Evolutionary conservation across 2,329 filamentous ascomycete genomes (phyloP), one percentile per base, ranked within the genome.

Genomic region (Penicillium thymicola): DNA sequence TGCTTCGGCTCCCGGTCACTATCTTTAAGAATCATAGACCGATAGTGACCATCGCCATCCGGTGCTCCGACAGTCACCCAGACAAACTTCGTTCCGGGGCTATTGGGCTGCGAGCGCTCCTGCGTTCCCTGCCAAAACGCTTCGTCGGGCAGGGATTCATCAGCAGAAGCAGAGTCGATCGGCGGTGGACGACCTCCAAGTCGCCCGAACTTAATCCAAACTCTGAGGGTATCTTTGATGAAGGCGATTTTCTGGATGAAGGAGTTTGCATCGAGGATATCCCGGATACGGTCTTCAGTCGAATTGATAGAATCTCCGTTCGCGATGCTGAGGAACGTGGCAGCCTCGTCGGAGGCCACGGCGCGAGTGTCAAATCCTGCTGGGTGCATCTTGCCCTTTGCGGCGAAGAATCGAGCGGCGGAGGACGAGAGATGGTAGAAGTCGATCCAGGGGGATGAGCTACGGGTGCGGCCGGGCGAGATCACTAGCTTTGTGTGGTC

Each of bases 401-500:
- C 59, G 21, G 69, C 67, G 18, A 81, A 70, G 45, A 76, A 75
- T 7, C 72, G 70, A 11, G 78, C 77, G 5, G 78, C 78, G 16
- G 73, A 72, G 0, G 76, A 70, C 1, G 78, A 78, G 5, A 81
- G 72, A 53, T 80, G 78, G 59, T 80, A 79, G 60, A 79, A 79
- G 65, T 81, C 78, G 28, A 79, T 66, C 71, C 74, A 77, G 13
- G 72, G 72, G 4, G 75, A 72, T 2, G 71, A 72, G 58, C 66
- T 70, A 54, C 73, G 66, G n/a, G 69, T 71, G 37, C 70, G 72
- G 16, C 70, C 72, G 14, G 72, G 70, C 5, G 78, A 76, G 34
- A 81, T 67, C n/a, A 79, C 73, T 13, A 81, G 70, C 60, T 81
- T 81, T 13, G 79, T 81, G 58, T 81, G 79, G 54, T 81, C 79